Conservation (phyloP, 139 green algal species). For the Chlorella sp. region DNA sequence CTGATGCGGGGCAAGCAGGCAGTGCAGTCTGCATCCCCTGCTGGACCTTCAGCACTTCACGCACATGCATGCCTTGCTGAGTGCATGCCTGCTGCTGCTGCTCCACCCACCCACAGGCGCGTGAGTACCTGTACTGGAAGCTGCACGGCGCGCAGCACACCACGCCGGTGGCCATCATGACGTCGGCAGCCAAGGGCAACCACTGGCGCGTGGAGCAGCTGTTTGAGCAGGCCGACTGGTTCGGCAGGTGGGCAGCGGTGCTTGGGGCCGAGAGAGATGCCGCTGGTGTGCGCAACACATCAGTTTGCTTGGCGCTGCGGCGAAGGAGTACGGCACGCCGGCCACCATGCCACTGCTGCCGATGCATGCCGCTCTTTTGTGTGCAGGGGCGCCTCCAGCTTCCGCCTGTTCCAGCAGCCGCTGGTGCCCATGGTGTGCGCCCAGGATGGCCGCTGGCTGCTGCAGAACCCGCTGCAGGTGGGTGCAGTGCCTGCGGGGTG, state of each 20-base stretch:
- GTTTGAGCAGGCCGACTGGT: conserved; percentile 78
- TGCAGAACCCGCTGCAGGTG: conserved; percentile 60
- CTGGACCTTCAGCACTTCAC: no score
- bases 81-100: no score
- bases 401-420: conserved; percentile 88
- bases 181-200: conserved; percentile 96
- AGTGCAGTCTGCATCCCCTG: no score
- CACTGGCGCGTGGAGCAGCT: conserved; percentile 79
- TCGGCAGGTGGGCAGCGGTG: conserved; percentile 61
- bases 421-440: conserved; percentile 92
- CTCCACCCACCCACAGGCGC: conserved; percentile 58
- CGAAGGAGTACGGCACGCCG: no score
- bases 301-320: no score
- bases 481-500: background rate
- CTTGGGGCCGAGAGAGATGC: no score
- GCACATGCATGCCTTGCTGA: no score
- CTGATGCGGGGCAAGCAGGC: background rate
- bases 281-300: no score
- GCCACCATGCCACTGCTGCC: no score
- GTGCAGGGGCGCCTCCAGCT: conserved; percentile 66
- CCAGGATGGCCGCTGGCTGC: conserved; percentile 83
- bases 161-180: conserved; percentile 98
- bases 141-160: conserved; percentile 81
- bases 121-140: conserved; percentile 95
- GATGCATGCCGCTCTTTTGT: no score